Evolutionary conservation across 73 alveolate genomes (phyloP).

Genomic region (Effrenium voratum): DNA sequence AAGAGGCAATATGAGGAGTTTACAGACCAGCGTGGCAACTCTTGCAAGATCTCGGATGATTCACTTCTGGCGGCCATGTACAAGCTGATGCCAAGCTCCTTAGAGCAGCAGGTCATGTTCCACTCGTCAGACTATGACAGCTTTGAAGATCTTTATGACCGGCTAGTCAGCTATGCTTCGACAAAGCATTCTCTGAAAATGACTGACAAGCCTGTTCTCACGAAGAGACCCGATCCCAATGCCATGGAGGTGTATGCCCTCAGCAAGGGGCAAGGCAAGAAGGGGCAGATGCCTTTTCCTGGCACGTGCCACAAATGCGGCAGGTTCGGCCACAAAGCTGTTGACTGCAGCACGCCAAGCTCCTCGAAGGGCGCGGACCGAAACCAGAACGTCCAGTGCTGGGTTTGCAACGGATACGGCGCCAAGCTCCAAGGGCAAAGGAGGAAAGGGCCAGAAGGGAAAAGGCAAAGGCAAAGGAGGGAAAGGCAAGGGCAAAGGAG

Average conservation of each 20-base stretch:
- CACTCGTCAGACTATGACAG: slow-evolving; percentile 11
- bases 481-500: slow-evolving; percentile 3
- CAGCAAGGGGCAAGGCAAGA: slow-evolving; percentile 9
- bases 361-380: no score
- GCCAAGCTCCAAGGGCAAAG: no score
- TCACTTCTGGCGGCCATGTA: slow-evolving; percentile 38
- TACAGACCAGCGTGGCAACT: slow-evolving; percentile 33
- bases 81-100: slow-evolving; percentile 1
- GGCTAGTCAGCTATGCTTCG: slow-evolving; percentile 24
- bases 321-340: neutral
- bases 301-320: slow-evolving; percentile 25
- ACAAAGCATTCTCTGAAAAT: slow-evolving; percentile 8
- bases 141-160: slow-evolving; percentile 20
- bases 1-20: slow-evolving; percentile 76
- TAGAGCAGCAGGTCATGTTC: slow-evolving; percentile 41
- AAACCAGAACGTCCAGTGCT: neutral
- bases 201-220: no score
- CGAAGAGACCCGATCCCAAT: neutral
- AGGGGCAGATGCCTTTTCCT: neutral
- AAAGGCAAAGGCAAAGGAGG: neutral
- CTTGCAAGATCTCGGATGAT: slow-evolving; percentile 29
- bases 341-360: slow-evolving; percentile 15
- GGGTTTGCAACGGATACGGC: slow-evolving; percentile 6
- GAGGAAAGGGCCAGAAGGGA: no score
- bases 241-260: neutral